Evolutionary conservation across 2,329 filamentous ascomycete species (phyloP), one percentile per base, ranked within the genome.

Genomic region (Onygenales sp.): DNA sequence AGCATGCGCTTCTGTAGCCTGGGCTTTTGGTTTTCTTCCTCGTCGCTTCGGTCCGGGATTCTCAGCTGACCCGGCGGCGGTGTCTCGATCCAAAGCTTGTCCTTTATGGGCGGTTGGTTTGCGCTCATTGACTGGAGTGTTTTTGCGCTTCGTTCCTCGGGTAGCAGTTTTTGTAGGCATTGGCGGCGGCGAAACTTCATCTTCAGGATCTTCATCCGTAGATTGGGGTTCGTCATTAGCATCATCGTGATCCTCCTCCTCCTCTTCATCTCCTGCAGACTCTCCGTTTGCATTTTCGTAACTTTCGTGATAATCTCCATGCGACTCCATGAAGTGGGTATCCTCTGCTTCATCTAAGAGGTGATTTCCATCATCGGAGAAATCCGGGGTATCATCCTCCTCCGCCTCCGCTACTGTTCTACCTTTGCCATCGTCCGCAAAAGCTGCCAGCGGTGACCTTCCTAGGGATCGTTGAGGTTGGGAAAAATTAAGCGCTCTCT

Each of bases 321-420:
- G 59, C 31, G 57, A 52, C 11, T 65, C 59, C 21, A 59, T 58
- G 52, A 67, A 63, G 8, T 59, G 55, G 52, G 65, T 59, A 10
- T 59, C 62, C 47, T 70, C 69, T 44, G 69, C 70, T 27, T 70
- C 66, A 17, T 64, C 59, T 6, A 62, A 52, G 21, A 64, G 56
- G 43, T 61, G 56, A 46, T 64, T 64, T 34, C 59, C 59, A 52
- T 72, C 70, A 49, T 73, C 67, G 9, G 70, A 71, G 52, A 69
- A 67, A 34, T 65, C 62, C 21, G 59, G 56, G 37, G 65, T 52
- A 21, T 56, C 57, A 17, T 63, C 56, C 36, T 55, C 54, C 5
- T 65, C 62, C 7, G 59, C 50, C 44, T 31, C 57, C 45, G 32
- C 52, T 52, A 17, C 55, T 47, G 37, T 32, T 56, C 49, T 6